Evolutionary conservation across 1,284 basidiomycete genomes (phyloP).

Genomic region (Psilocybe mexicana): DNA sequence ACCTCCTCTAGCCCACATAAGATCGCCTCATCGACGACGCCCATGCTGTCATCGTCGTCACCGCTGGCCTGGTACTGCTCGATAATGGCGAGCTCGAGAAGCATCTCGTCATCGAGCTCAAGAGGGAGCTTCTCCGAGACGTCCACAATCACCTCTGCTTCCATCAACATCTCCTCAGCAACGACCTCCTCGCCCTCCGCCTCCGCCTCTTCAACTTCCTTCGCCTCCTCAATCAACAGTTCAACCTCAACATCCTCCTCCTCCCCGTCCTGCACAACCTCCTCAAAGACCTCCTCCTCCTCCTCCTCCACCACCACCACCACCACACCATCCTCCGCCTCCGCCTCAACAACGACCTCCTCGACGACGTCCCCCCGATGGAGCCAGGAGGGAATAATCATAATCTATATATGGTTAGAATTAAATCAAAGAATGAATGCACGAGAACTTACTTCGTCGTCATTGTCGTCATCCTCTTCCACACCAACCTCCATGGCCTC

Average conservation of each 20-base stretch:
- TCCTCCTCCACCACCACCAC: not conserved
- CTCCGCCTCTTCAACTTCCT: not conserved
- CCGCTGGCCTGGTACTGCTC: not conserved
- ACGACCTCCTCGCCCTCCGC: no score
- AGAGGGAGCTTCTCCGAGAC: not conserved
- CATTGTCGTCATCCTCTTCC: not conserved
- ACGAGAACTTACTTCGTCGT: no score
- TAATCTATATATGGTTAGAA: no score
- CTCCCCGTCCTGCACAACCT: not conserved
- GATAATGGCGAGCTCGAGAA: not conserved
- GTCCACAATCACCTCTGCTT: no score
- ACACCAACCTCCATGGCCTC: not conserved
- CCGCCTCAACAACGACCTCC: not conserved
- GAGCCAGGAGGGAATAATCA: not conserved
- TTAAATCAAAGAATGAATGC: no score
- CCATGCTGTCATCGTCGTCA: not conserved
- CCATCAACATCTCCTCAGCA: no score
- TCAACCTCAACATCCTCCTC: not conserved
- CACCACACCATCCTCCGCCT: not conserved
- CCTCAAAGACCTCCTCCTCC: not conserved
- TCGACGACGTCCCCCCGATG: not conserved
- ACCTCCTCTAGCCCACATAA: no score
- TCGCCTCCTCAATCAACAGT: not conserved
- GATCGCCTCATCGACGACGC: no score
- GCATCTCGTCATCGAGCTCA: not conserved